These are phyloP conservation scores for Casuarina glauca DNA, from an alignment of 306 rosid genomes.

Conservation along the genomic window DNA sequence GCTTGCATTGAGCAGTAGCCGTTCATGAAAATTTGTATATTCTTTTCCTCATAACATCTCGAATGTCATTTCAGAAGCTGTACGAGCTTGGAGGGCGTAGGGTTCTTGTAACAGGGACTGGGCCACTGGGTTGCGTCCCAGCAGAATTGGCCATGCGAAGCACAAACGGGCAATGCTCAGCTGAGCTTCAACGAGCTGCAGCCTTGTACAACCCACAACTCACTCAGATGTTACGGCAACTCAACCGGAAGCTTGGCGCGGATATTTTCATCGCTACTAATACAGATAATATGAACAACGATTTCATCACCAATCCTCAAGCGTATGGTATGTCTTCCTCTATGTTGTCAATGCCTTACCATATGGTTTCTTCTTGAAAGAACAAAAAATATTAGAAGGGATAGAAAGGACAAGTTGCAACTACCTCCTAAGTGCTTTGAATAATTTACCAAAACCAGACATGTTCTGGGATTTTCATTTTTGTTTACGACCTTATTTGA, in stretches of 20 bases:
- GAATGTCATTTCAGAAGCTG: constrained; percentile 34
- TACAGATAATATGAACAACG: constrained; percentile 59
- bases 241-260: constrained; percentile 49
- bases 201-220: constrained; percentile 67
- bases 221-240: constrained; percentile 31
- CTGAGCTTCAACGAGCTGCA: constrained; percentile 68
- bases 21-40: no score
- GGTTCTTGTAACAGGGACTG: constrained; percentile 71
- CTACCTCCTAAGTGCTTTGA: no score
- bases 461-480: no score
- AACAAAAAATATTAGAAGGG: no score
- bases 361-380: no score
- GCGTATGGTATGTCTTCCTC: constrained; percentile 48
- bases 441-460: no score
- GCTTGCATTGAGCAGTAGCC: no score
- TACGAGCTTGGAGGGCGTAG: constrained; percentile 60
- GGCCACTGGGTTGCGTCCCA: constrained; percentile 79
- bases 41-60: no score
- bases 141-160: constrained; percentile 63
- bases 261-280: constrained; percentile 59
- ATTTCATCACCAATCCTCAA: constrained; percentile 54
- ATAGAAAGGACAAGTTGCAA: no score
- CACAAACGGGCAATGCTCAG: constrained; percentile 51
- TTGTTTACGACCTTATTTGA: no score
- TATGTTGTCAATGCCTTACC: no score